A percentile compares a stretch with the other conserved stretches of the same genome.
phyloP scores from a whole-genome alignment of 345 rosid genomes.

The Hypericum perforatum region DNA sequence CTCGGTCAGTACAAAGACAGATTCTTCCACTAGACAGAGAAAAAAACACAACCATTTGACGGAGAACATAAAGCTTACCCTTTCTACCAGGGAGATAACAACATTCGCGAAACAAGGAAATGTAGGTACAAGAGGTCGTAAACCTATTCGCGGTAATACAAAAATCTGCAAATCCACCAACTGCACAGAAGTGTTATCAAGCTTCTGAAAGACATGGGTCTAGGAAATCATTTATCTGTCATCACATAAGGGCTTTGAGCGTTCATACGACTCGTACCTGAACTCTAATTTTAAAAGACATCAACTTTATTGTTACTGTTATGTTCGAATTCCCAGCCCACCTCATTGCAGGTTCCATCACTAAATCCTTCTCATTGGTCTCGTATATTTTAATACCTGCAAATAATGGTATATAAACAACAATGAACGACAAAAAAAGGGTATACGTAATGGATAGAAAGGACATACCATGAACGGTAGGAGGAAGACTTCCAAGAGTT shows the following conservation, averaged over 20 bases:
- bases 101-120: conserved; percentile 63
- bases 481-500: conserved; percentile 65
- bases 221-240: neutral
- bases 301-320: conserved; percentile 41
- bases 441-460: neutral
- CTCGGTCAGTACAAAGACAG: neutral
- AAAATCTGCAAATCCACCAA: conserved; percentile 54
- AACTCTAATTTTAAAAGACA: conserved; percentile 39
- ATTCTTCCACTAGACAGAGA: neutral
- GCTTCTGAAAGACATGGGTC: neutral
- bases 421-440: neutral
- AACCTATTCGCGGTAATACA: conserved; percentile 39
- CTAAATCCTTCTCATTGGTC: conserved; percentile 61
- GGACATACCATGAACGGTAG: conserved; percentile 42
- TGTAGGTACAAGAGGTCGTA: conserved; percentile 70
- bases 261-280: conserved; percentile 38
- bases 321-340: conserved; percentile 84
- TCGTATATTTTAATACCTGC: conserved; percentile 57
- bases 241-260: neutral
- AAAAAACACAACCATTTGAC: too few relatives aligned
- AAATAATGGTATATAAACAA: conserved; percentile 7
- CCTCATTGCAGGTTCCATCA: conserved; percentile 58
- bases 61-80: conserved; percentile 24
- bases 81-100: conserved; percentile 55
- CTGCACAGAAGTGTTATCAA: conserved; percentile 30